Evolutionary conservation across 495 filamentous ascomycete genomes (phyloP), one percentile per base, ranked within the genome.

Genomic region (Penicillium antarcticum): DNA sequence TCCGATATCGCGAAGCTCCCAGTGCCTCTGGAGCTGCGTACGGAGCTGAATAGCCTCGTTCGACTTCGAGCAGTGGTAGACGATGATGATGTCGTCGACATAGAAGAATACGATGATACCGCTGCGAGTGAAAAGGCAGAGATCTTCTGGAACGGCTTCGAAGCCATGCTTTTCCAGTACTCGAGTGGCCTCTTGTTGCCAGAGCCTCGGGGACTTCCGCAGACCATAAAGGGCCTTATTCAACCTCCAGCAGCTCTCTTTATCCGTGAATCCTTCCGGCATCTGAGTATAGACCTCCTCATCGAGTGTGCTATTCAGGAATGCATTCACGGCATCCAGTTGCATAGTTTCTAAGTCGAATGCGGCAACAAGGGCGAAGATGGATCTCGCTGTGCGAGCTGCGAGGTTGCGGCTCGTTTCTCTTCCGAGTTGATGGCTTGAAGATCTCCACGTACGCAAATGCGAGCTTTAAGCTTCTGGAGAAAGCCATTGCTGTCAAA

Each of bases 301-400:
- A 31, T 61, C 51, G 5, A 68, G 21, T 19, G 14, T 17, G 18
- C 41, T 51, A 21, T 71, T 63, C 0, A 57, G 41, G 31, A 71
- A 70, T 1, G 67, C 64, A 43, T 58, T 69, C 13, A 67, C 52
- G 17, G 56, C 55, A 45, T 69, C 56, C 17, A 41, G 57, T 42
- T 68, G 53, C 3, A 33, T 39, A n/a, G 48, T 47, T 42, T 67
- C 58, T 11, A 67, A 55, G 41, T 63, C 45, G 45, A 62, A 67
- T 24, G 48, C 57, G n/a, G 63, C 57, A 5, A 53, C 49, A 1
- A 68, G 35, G 18, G 63, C 51, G 48, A 62, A 56, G 10, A 67
- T 21, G 1, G 39, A 45, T 17, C 52, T 46, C 35, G 63, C 60
- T n/a, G 53, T 60, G 11, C 62, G 34, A 6, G 38, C 45, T 34